Evolutionary conservation across 1,284 basidiomycete species (phyloP), one percentile per base, ranked within the genome.

Genomic region (Omphalotus olearius): DNA sequence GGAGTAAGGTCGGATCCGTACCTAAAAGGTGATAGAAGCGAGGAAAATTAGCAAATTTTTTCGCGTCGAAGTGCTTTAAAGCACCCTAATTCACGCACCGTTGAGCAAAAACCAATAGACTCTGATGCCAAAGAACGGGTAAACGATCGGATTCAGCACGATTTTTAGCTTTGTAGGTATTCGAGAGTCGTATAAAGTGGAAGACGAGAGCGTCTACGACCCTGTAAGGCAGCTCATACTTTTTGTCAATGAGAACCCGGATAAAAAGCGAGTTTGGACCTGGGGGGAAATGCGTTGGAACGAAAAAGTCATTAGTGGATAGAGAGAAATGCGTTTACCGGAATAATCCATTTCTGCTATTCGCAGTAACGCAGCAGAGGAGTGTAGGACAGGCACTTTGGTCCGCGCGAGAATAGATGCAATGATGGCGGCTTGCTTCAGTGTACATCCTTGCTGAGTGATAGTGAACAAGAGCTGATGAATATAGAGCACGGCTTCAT

Each of bases 71-170:
- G 38, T 17, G 23, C 23, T 23, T 20, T 50, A 42, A 46, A 25
- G 30, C 14, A 28, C 26, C 20, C 20, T 28, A n/a, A 13, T 33
- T 48, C n/a, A 62, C 74, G 52, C 56, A 92, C 91, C 95, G 76
- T 71, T 99, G 97, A 30, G 83, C 86, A 65, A 99, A 98, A 4
- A 96, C 93, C 6, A 99, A 78, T 54, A 99, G 76, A 66, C 91
- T 93, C 71, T 99, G 97, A 66, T 99, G 94, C 97, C 97, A 99
- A 11, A 99, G 76, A 10, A 99, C 97, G 6, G 97, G 97, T 52
- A 97, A 76, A 66, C 86, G 85, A 53, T 87, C 84, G 1, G 80
- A 72, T 50, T 87, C 85, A 11, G 79, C 83, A 36, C 79, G 74
- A 25, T 70, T 73, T 55, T 76, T 77, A 28, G 83, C 82, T 66